Base-by-base conservation (phyloP, 2,329 filamentous ascomycete species). In the Leptographium flavum region DNA sequence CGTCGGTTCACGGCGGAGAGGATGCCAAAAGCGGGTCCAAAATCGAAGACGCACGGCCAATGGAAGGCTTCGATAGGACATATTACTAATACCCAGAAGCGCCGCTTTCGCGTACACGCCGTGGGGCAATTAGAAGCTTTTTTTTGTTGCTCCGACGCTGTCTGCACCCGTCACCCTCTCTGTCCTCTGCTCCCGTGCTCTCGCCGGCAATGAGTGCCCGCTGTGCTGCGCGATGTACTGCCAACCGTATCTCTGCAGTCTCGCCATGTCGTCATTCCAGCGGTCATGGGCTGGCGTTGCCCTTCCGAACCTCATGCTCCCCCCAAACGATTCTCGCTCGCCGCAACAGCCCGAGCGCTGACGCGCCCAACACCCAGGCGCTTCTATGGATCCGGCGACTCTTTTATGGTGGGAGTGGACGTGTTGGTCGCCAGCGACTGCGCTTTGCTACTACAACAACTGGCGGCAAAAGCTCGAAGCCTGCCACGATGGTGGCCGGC, bases 191-290 rank as follows among this genome's bases (percentile, higher is more conserved):
- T 19, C 8, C 31, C 7, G 19, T 11, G 21, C 25, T 15, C 35
- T 10, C 9, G 23, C 22, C 28, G 45, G 54, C 36, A 14, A 65
- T 65, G 61, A 58, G 63, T 53, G 51, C 56, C 21, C 56, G 62
- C 49, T 57, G 54, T 36, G 43, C 57, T 19, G 52, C 56, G 50
- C 52, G 60, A 55, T 62, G 57, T 50, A 54, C 57, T 43, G 38
- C 23, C 10, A 37, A 21, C 37, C 11, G 15, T 30, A 10, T 43
- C 41, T n/a, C 23, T 5, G 8, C 31, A n/a, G 31, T 22, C 5
- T 19, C 31, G 15, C 15, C 19, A 31, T 32, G 38, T 10, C n/a
- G 25, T 17, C 25, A 30, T 13, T 14, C 19, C n/a, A 4, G 22
- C n/a, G 38, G 38, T 25, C 38, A 39, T 30, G 13, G 13, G 14